Conservation (phyloP, 108 stramenopile species). For the Chaetoceros tenuissimus region DNA sequence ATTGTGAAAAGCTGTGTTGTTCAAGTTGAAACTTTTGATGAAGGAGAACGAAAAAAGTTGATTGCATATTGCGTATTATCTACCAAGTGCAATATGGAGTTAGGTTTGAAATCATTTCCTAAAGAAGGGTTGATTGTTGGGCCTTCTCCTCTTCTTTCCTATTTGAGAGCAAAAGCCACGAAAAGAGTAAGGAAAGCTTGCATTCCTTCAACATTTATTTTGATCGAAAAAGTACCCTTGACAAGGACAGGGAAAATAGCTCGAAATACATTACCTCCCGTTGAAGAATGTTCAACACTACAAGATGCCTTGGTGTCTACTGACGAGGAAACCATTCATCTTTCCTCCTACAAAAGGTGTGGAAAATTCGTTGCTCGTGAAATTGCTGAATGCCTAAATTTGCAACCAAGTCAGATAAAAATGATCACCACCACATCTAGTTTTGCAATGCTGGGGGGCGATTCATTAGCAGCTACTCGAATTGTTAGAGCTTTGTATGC, state of each 20-base stretch:
- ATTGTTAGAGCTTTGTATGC: slow-evolving; percentile 67
- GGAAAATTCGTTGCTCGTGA: slow-evolving; percentile 45
- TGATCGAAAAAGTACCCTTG: slow-evolving; percentile 54
- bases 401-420: slow-evolving; percentile 45
- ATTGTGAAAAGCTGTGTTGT: slow-evolving; percentile 53
- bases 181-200: slow-evolving; percentile 41
- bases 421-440: slow-evolving; percentile 45
- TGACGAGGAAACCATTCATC: slow-evolving; percentile 7
- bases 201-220: slow-evolving; percentile 51
- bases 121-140: slow-evolving; percentile 34
- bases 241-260: slow-evolving; percentile 75
- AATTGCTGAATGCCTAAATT: slow-evolving; percentile 59
- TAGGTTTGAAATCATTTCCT: slow-evolving; percentile 16
- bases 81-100: slow-evolving; percentile 25
- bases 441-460: slow-evolving; percentile 75
- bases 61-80: slow-evolving; percentile 59
- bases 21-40: slow-evolving; percentile 8
- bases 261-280: slow-evolving; percentile 29
- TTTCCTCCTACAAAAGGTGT: slow-evolving; percentile 32
- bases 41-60: slow-evolving; percentile 20
- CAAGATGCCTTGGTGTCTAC: slow-evolving; percentile 1
- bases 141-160: slow-evolving; percentile 38
- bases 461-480: slow-evolving; percentile 73
- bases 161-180: slow-evolving; percentile 40
- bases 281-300: slow-evolving; percentile 24